phyloP scores from a whole-genome alignment of 2,329 filamentous ascomycete species.

The Grosmannia serpens region DNA sequence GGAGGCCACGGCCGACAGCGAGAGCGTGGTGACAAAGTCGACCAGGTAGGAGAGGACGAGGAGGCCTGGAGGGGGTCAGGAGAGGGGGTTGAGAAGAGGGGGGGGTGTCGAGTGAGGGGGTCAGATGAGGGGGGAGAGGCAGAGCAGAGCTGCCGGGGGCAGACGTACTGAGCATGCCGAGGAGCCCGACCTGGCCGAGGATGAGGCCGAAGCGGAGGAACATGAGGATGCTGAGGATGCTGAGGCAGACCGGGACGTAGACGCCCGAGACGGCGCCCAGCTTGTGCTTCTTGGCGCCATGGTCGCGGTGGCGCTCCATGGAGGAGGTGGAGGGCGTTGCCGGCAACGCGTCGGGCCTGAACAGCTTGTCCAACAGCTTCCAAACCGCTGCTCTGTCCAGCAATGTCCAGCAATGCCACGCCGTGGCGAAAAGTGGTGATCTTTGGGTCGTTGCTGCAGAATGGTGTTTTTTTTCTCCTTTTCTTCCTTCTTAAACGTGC shows the following conservation, averaged over 20 bases:
- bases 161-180: constrained; percentile 64
- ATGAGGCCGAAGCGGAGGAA: constrained; percentile 83
- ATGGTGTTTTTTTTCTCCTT: neutral
- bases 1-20: constrained; percentile 77
- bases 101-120: too few relatives aligned
- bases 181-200: constrained; percentile 64
- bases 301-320: constrained; percentile 19
- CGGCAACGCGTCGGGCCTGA: neutral
- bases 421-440: too few relatives aligned
- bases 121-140: neutral
- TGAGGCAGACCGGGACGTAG: constrained; percentile 80
- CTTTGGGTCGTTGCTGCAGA: neutral
- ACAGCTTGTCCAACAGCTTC: neutral
- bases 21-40: constrained; percentile 74
- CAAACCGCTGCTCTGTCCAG: too few relatives aligned
- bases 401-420: too few relatives aligned
- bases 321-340: too few relatives aligned
- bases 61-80: constrained; percentile 41
- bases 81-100: too few relatives aligned
- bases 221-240: constrained; percentile 85
- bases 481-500: neutral
- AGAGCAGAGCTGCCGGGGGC: neutral
- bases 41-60: constrained; percentile 67
- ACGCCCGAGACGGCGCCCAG: constrained; percentile 68
- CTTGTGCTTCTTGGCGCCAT: constrained; percentile 38